Base-by-base conservation (phyloP, 2,329 filamentous ascomycete species). In the Colletotrichum shisoi region DNA sequence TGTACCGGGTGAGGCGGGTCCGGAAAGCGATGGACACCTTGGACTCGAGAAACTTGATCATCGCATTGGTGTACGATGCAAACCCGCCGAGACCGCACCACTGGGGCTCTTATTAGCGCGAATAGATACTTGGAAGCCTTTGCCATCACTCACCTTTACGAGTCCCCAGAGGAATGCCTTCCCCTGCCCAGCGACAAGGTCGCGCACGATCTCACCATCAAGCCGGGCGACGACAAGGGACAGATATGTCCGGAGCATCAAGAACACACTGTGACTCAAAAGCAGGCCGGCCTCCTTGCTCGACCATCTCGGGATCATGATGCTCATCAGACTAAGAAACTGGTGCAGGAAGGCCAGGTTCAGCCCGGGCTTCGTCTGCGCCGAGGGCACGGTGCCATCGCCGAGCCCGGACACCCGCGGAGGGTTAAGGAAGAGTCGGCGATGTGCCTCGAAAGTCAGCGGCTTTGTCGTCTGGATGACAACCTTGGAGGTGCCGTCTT, bases 11-110 rank as follows among this genome's bases (percentile, higher is more conserved):
- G 15, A 99, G 84, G 12, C 95, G 88, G 4, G 95, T 99, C 48
- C 95, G 89, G 84, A 99, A 99, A 40, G 96, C 94, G 71, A 99
- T 99, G 7, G 94, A 97, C 61, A 99, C 93, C 81, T 99, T 99
- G 57, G 92, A 94, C 79, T 99, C 94, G 70, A 99, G 85, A 79
- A 92, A 99, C 79, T 98, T 98, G 83, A 99, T 99, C 91, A 96
- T 97, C 62, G 94, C 93, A 78, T 99, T 99, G 57, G 94, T 97
- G 75, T 99, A 99, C 0, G 94, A 96, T 9, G 94, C 94, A 70
- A 98, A 89, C 2, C 91, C 92, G 48, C 95, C 95, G 42, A 99
- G 89, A 3, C 94, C 93, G 71, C 94, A 93, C 95, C 95, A 99
- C 83, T 88, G 58, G 21, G 57, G 61, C 9, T 59, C 21, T 40